Base-by-base conservation (phyloP, 306 rosid species). In the Medicago arabica region DNA sequence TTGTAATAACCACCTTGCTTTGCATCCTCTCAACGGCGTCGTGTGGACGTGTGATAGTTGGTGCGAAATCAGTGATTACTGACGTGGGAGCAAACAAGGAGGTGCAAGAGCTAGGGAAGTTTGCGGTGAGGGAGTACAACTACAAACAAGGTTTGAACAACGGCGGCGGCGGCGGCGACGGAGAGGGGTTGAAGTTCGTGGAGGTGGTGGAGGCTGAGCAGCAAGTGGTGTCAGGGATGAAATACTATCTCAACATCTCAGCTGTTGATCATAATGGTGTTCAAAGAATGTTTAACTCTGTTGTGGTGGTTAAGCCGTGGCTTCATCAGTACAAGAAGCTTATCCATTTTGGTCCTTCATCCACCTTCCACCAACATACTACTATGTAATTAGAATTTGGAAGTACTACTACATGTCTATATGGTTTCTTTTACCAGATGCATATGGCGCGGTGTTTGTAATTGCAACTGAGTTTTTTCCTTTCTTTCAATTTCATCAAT, bases 251-350 rank as follows among this genome's bases (percentile, higher is more conserved):
- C 7, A 87, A 76, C 54, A 85, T 93, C 10, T 51, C 76, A 2
- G 84, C 92, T 4, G 70, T 61, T 1, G 47, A 39, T 7, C 46
- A 28, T 54, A 82, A 78, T 9, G 98, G 91, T 1, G 63, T 12
- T 15, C 39, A n/a, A 6, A 61, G 53, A 74, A 47, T 78, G 73
- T 91, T 89, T 46, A 80, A 83, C 11, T 89, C 96, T 0, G 85
- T 81, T 7, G 94, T 91, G 18, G 84, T 89, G n/a, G 94, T 93
- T 1, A 84, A 89, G 84, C 91, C 97, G 0, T 91, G 97, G 96
- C 71, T 77, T 25, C 67, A 39, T 25, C 67, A 39, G 6, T 87
- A 89, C 21, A 93, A 80, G 72, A 55, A 82, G 53, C 71, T 93
- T 16, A 86, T 93, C 40, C 69, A 78, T 58, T 91, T 93, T 61